Conservation (phyloP, 805 yeast genomes). For the Candida ficus region DNA sequence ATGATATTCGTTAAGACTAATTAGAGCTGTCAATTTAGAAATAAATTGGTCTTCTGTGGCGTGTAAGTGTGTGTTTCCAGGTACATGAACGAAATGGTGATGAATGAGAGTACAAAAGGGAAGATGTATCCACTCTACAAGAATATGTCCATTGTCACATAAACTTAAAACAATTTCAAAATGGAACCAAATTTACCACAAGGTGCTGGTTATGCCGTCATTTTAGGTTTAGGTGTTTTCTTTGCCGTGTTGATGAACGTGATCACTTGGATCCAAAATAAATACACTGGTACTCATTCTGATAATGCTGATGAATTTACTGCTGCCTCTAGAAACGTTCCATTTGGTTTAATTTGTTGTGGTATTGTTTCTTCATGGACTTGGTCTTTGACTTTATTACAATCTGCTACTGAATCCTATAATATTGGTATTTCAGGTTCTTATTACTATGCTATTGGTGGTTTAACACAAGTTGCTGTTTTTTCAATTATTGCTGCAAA, state of each 20-base stretch:
- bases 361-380: slow-evolving; percentile 40
- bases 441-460: slow-evolving; percentile 24
- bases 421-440: slow-evolving; percentile 28
- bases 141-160: too few species aligned
- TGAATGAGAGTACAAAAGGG: too few species aligned
- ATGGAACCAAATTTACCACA: slow-evolving; percentile 37
- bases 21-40: too few species aligned
- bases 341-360: slow-evolving; percentile 37
- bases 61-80: too few species aligned
- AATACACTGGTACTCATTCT: slow-evolving; percentile 27
- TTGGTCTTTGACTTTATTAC: slow-evolving; percentile 29
- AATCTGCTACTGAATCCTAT: slow-evolving; percentile 29
- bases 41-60: too few species aligned
- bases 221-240: slow-evolving; percentile 62
- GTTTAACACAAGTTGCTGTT: slow-evolving; percentile 27
- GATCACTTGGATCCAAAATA: slow-evolving; percentile 33
- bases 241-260: slow-evolving; percentile 39
- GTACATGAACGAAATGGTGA: too few species aligned
- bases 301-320: slow-evolving; percentile 35
- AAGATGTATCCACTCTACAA: too few species aligned
- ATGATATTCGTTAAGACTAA: too few species aligned
- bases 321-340: slow-evolving; percentile 40
- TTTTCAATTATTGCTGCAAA: slow-evolving; percentile 32
- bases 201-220: slow-evolving; percentile 75
- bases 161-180: too few species aligned